phyloP scores from a whole-genome alignment of 2,329 filamentous ascomycete species.

The Fusarium algeriense region DNA sequence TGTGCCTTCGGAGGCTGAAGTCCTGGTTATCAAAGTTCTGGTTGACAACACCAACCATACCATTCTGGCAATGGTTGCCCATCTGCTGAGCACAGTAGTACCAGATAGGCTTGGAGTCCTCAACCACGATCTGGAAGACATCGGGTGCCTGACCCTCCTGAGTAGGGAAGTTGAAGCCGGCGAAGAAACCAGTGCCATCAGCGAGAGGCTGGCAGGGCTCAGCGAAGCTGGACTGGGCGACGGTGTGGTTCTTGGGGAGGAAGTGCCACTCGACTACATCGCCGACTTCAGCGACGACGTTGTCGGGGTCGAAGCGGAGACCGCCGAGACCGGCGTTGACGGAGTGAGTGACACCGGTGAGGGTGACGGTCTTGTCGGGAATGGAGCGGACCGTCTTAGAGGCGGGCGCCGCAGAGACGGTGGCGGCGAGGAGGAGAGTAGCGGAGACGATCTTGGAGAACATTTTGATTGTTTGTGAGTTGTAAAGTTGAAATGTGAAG shows the following conservation, averaged over 20 bases:
- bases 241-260: conserved; percentile 64
- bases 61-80: conserved; percentile 60
- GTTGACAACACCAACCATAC: conserved; percentile 65
- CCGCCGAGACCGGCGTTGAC: conserved; percentile 60
- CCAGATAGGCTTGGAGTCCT: conserved; percentile 57
- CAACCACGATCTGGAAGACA: conserved; percentile 60
- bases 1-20: conserved; percentile 55
- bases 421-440: conserved; percentile 48
- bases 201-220: conserved; percentile 57
- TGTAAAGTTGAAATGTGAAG: neutral
- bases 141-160: conserved; percentile 52
- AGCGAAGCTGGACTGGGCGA: conserved; percentile 59
- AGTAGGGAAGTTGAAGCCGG: conserved; percentile 59
- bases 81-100: conserved; percentile 59
- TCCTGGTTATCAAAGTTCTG: conserved; percentile 57
- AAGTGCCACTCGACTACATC: conserved; percentile 68
- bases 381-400: conserved; percentile 42
- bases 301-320: conserved; percentile 64
- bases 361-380: conserved; percentile 51
- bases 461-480: conserved; percentile 45
- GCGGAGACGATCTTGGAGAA: conserved; percentile 49
- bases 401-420: conserved; percentile 51
- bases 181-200: conserved; percentile 57
- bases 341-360: conserved; percentile 59
- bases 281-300: conserved; percentile 61